Evolutionary conservation across 2,329 filamentous ascomycete genomes (phyloP).

Genomic region (Cordyceps cateniannulata): DNA sequence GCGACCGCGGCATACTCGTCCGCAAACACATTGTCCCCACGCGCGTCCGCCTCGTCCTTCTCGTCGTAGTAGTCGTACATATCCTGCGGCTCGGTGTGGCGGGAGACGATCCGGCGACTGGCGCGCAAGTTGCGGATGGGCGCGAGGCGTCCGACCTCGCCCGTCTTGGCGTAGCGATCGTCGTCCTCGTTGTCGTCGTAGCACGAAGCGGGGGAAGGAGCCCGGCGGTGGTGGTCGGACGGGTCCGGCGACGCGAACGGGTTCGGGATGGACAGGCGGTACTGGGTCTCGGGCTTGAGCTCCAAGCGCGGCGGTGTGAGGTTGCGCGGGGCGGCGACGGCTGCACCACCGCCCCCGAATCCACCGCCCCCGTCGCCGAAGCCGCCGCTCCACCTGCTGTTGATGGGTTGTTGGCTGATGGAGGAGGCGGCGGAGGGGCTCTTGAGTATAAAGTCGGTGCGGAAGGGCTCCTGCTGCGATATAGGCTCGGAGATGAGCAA

Average conservation of each 20-base stretch:
- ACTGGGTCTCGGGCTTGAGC: neutral
- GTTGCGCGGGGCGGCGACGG: neutral
- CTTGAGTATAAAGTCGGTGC: conserved; percentile 49
- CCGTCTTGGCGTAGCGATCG: neutral
- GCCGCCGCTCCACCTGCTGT: conserved; percentile 14
- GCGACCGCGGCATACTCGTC: neutral
- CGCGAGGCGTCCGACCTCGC: conserved; percentile 11
- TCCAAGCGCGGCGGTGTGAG: neutral
- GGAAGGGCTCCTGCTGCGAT: conserved; percentile 33
- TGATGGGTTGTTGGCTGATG: conserved; percentile 14
- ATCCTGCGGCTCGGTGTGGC: conserved; percentile 4
- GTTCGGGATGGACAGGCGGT: conserved; percentile 28
- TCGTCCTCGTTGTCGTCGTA: neutral
- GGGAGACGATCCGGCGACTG: conserved; percentile 8
- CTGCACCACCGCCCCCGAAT: no score
- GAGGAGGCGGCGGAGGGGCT: conserved; percentile 16
- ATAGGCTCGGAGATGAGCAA: conserved; percentile 53
- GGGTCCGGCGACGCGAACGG: conserved; percentile 29
- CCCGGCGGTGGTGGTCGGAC: conserved; percentile 19
- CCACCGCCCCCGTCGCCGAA: conserved; percentile 8
- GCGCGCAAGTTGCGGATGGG: conserved; percentile 12
- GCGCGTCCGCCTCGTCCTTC: neutral
- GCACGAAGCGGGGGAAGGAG: conserved; percentile 8
- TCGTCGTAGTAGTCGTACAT: neutral
- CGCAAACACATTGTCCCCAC: conserved; percentile 2